phyloP scores from a whole-genome alignment of 805 yeast genomes.

The Grigorovia jiainica region DNA sequence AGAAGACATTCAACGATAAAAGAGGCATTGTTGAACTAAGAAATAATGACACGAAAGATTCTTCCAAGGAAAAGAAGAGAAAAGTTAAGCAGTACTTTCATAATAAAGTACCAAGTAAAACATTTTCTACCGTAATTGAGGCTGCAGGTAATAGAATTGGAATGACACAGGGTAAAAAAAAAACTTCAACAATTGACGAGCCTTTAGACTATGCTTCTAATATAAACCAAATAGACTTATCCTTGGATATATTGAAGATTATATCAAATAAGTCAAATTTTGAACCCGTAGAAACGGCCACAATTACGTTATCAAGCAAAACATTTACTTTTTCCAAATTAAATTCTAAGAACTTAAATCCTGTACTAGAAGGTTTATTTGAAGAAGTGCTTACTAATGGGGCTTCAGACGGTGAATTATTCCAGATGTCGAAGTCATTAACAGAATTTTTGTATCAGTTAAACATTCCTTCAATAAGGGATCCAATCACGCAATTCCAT shows the following conservation, averaged over 20 bases:
- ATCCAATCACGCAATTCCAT: constrained; percentile 19
- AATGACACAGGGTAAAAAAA: constrained; percentile 1
- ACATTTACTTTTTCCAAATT: constrained; percentile 16
- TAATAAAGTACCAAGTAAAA: constrained; percentile 9
- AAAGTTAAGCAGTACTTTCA: constrained; percentile 5
- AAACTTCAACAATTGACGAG: not conserved
- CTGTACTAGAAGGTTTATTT: constrained; percentile 11
- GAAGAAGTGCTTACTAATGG: constrained; percentile 18
- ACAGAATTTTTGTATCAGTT: constrained; percentile 15
- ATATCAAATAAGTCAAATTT: constrained; percentile 7
- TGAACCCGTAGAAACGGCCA: constrained; percentile 13
- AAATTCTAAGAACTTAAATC: constrained; percentile 4
- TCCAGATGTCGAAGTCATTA: constrained; percentile 8
- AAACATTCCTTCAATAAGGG: constrained; percentile 13
- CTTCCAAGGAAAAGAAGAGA: constrained; percentile 1
- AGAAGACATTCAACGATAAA: no score
- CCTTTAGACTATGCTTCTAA: not conserved
- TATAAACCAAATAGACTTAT: not conserved
- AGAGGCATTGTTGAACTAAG: no score
- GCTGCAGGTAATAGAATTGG: constrained; percentile 16
- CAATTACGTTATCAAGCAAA: constrained; percentile 8
- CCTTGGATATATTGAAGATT: constrained; percentile 8
- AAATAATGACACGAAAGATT: no score
- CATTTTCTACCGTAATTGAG: constrained; percentile 23
- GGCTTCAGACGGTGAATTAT: constrained; percentile 20